Base-by-base conservation (phyloP, 2,329 filamentous ascomycete genomes). In the Alternaria sp. region DNA sequence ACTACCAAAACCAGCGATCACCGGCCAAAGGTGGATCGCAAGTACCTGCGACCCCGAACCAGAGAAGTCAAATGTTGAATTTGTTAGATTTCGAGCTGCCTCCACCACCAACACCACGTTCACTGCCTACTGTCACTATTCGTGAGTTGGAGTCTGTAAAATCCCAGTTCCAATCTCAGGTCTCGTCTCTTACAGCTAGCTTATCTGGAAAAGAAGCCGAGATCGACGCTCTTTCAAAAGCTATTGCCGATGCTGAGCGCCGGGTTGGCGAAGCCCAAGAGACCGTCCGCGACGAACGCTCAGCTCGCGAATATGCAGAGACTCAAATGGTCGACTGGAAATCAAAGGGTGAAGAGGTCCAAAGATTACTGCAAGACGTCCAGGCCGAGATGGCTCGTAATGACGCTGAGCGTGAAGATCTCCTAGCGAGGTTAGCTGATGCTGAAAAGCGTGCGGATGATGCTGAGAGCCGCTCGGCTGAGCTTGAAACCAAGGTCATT, bases 151-250 rank as follows among this genome's bases (percentile, higher is more conserved):
- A 99, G 76, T 92, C 91, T 14, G 84, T 98, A 61, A 98, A 98
- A 78, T 97, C 94, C 0, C 87, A 87, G 24, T 96, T 96, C 71
- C 85, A 96, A 52, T 96, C 94, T 0, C 92, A 98, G 75, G 96
- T 99, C 61, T 96, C 93, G 63, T 93, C 91, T n/a, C 86, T 99
- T 18, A 95, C 92, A 74, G 95, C 95, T 3, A 94, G 92, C 9
- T 84, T 99, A 9, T 94, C 90, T 70, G 95, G 95, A 49, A 96
- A 95, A 73, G 94, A 98, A 76, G 94, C 94, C 6, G 94, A 98
- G 77, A 92, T 95, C 36, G 85, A 89, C 51, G 94, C 91, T 34
- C 85, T 98, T 59, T 97, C 97, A 77, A 88, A 91, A 43, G 93
- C 95, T 0, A 88, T 98, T 30, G 88, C 88, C 6, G 94, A 98